Base-by-base conservation (phyloP, 306 rosid species). In the Medicago lupulina region DNA sequence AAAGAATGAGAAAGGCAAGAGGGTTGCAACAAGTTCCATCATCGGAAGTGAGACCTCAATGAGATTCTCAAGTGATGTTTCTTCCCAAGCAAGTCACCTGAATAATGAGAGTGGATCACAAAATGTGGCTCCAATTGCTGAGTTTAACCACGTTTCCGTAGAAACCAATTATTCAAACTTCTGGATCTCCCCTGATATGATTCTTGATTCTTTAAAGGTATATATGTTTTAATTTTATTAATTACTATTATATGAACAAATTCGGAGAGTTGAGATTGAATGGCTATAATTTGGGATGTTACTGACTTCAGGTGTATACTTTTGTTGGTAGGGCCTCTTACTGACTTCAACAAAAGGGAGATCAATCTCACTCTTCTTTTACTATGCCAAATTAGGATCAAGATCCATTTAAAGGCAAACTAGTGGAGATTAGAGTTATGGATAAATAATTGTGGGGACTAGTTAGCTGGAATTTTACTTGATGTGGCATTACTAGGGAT, bases 161-260 rank as follows among this genome's bases (percentile, higher is more conserved):
- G 87, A 87, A 71, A 82, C 82, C 40, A 85, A 82, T 72, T 79
- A 80, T 80, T 74, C 91, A 44, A 71, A 80, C 46, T 65, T 88
- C 57, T 85, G 89, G 89, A 74, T 89, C 67, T 89, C 98, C 18
- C 90, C 90, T 44, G 89, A 91, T 10, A 57, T 91, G 49, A 91
- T 91, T 81, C 92, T 93, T 25, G 97, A 93, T 82, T 91, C 98
- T 55, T 89, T 96, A 9, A 91, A 86, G 97, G 97, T 93, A 75
- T 60, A 47, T 12, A 19, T 4, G 6, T 18, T 57, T 21, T 11
- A 2, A 9, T 55, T 2, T 68, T 31, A 1, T 28, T 55, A 3
- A 19, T 19, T 60, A 14, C 9, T 60, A 14, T 7, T 2, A 3
- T 59, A 67, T 18, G 64, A 78, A 55, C 34, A 31, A 71, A 67